Evolutionary conservation across 2,329 filamentous ascomycete genomes (phyloP).

Genomic region (Botrytis deweyae): DNA sequence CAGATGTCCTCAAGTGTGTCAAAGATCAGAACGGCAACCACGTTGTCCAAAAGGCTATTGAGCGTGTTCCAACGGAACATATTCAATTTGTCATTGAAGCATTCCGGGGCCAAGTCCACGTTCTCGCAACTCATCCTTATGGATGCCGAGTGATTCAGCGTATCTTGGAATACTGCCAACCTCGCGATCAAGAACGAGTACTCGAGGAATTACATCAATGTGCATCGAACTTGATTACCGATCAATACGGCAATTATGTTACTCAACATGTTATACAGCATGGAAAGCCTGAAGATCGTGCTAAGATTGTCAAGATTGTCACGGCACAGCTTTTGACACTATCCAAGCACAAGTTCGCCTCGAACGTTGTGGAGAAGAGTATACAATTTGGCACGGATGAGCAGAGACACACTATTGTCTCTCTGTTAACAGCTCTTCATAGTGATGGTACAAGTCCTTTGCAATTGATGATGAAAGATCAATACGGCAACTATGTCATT

Average conservation of each 20-base stretch:
- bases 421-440: slow-evolving; percentile 57
- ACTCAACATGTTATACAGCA: slow-evolving; percentile 86
- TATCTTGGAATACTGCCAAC: slow-evolving; percentile 79
- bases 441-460: slow-evolving; percentile 69
- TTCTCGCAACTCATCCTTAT: slow-evolving; percentile 75
- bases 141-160: slow-evolving; percentile 93
- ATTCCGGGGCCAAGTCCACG: slow-evolving; percentile 71
- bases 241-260: slow-evolving; percentile 96
- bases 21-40: slow-evolving; percentile 93
- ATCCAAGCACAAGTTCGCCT: slow-evolving; percentile 95
- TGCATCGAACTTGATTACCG: slow-evolving; percentile 70
- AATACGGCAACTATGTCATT: slow-evolving; percentile 94
- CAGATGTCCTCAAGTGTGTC: slow-evolving; percentile 73
- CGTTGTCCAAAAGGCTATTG: slow-evolving; percentile 91
- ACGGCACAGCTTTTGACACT: slow-evolving; percentile 68
- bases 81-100: slow-evolving; percentile 83
- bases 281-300: slow-evolving; percentile 70
- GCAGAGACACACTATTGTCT: slow-evolving; percentile 69
- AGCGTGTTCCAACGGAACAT: slow-evolving; percentile 72
- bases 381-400: slow-evolving; percentile 68
- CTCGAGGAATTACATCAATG: slow-evolving; percentile 76
- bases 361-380: slow-evolving; percentile 95
- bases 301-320: slow-evolving; percentile 71
- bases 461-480: slow-evolving; percentile 78
- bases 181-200: slow-evolving; percentile 68